phyloP scores from a whole-genome alignment of 768 basidiomycete genomes.

The Leccinum obscurum region DNA sequence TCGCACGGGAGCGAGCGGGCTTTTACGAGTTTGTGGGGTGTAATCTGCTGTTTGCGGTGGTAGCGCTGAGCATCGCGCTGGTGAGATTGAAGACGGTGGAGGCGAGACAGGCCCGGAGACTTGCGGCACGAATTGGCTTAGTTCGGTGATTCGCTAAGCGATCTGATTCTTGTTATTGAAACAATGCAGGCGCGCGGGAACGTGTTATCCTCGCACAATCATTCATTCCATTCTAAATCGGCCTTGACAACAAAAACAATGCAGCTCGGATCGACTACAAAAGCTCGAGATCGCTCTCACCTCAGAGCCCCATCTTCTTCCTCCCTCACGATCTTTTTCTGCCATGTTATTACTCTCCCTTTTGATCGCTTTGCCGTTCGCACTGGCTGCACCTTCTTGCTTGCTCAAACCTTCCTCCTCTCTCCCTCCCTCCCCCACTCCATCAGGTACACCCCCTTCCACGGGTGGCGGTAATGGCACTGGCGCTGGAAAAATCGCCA shows the following conservation, averaged over 20 bases:
- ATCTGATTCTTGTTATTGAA: neutral
- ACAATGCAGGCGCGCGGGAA: neutral
- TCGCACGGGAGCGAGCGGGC: conserved; percentile 75
- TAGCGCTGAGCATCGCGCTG: conserved; percentile 66
- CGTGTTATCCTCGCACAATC: neutral
- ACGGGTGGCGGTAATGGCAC: conserved; percentile 23
- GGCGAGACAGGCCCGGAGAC: conserved; percentile 71
- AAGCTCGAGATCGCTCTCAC: conserved; percentile 3
- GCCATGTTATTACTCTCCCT: conserved; percentile 28
- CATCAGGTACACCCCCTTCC: conserved; percentile 7
- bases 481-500: conserved; percentile 41
- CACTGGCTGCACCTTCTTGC: conserved; percentile 32
- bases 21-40: conserved; percentile 91
- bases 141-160: conserved; percentile 32
- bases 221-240: conserved; percentile 8
- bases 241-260: conserved; percentile 19
- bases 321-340: conserved; percentile 19
- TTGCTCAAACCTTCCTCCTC: conserved; percentile 15
- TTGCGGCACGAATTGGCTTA: conserved; percentile 86
- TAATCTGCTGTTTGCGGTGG: conserved; percentile 69
- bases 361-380: conserved; percentile 24
- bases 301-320: neutral
- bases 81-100: conserved; percentile 68
- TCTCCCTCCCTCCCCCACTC: neutral
- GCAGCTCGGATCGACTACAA: conserved; percentile 7